These are phyloP conservation scores for Hymenoscyphus scutula DNA, from an alignment of 2,329 filamentous ascomycete species.

Conservation along the genomic window DNA sequence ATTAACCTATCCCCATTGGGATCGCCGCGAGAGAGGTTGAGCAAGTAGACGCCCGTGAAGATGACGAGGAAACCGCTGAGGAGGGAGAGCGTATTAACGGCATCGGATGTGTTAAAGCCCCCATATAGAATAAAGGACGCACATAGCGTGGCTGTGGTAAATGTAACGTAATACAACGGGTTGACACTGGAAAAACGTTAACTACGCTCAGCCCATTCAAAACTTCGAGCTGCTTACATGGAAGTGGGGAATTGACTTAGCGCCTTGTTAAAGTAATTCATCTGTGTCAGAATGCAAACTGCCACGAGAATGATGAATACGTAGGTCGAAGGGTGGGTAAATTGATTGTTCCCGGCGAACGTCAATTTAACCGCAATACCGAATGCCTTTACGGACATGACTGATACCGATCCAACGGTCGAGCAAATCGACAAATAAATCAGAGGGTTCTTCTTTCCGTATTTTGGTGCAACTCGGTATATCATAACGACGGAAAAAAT, in stretches of 20 bases:
- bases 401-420: constrained; percentile 91
- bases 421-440: constrained; percentile 98
- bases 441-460: constrained; percentile 93
- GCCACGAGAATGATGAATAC: constrained; percentile 92
- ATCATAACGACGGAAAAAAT: constrained; percentile 93
- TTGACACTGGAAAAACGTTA: constrained; percentile 54
- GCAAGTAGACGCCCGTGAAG: constrained; percentile 90
- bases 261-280: constrained; percentile 99
- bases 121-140: constrained; percentile 95
- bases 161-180: constrained; percentile 90
- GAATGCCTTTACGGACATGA: constrained; percentile 99
- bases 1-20: constrained; percentile 73
- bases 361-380: constrained; percentile 97
- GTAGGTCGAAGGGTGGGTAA: constrained; percentile 91
- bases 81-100: constrained; percentile 87
- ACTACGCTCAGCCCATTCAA: constrained; percentile 12
- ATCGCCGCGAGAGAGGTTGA: constrained; percentile 92
- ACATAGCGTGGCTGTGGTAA: constrained; percentile 89
- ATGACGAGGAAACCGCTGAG: constrained; percentile 92
- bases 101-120: constrained; percentile 92
- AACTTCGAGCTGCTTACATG: constrained; percentile 62
- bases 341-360: constrained; percentile 90
- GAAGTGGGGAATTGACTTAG: constrained; percentile 95
- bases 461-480: constrained; percentile 82
- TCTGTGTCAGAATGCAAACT: constrained; percentile 95